Base-by-base conservation (phyloP, 805 yeast species). In the Candida arabinofermentans region DNA sequence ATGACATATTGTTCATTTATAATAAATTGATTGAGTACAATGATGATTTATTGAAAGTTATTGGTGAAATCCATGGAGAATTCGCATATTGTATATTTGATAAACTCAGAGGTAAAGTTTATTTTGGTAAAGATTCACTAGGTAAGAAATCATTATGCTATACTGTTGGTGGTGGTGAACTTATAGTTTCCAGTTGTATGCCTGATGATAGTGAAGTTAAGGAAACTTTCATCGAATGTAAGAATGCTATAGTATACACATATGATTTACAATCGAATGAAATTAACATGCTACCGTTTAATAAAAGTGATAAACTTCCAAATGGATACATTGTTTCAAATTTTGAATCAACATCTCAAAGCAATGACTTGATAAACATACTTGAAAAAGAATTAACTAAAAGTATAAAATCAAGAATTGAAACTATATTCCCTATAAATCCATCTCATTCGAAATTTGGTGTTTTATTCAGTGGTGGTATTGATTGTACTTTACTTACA, bases 391-490 rank as follows among this genome's bases (percentile, higher is more conserved):
- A 49, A 0, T 52, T 83, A 13, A 53, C 53, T 1, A 26, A 45
- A 0, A 61, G 85, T 1, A 76, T 81, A 2, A 36, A 49, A 1
- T 55, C 67, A n/a, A 66, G 93, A 43, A 73, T 81, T n/a, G 56
- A 62, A 8, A 72, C 86, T 0, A 82, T 85, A 5, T 73, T 72
- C 43, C 90, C 93, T 2, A 41, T 75, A 2, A 74, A 71, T 42
- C 46, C 59, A 9, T 48, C 58, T 0, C 60, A 60, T 33, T 59
- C 67, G 1, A 60, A 62, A 5, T 62, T 81, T 33, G 84, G 85
- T 0, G 67, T 93, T 0, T 62, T 93, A 24, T 93, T 90, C 57
- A 87, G 96, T 34, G 99, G 99, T 2, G 99, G 99, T 0, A 67
- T 93, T 4, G 99, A 93, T 57, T 93, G 99, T 60, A 83, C 97